phyloP scores from a whole-genome alignment of 148 eudicot genomes.

The Spergularia marina region DNA sequence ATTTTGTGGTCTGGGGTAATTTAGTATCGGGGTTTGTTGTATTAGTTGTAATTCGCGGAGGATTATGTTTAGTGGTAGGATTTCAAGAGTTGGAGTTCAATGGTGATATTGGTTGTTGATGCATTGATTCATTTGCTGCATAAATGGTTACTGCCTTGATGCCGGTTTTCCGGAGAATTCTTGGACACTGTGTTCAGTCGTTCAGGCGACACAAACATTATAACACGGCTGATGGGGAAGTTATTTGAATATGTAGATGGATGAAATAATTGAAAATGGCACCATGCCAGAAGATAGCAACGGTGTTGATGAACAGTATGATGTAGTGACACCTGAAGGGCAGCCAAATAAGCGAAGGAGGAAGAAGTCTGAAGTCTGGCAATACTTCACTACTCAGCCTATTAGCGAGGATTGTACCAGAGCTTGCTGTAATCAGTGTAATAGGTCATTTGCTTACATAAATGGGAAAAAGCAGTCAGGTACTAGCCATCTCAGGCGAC shows the following conservation, averaged over 20 bases:
- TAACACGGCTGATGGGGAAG: background rate
- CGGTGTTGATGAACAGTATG: slow-evolving; percentile 18
- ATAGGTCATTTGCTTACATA: slow-evolving; percentile 76
- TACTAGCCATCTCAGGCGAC: slow-evolving; percentile 87
- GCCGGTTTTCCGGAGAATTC: background rate
- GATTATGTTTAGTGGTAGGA: background rate
- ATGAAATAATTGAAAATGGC: slow-evolving; percentile 17
- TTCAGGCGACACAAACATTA: background rate
- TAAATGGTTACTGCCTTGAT: background rate
- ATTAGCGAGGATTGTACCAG: slow-evolving; percentile 43
- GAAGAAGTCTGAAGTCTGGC: slow-evolving; percentile 85
- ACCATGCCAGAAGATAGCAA: background rate
- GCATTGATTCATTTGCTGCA: background rate
- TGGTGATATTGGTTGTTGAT: background rate
- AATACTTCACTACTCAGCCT: slow-evolving; percentile 63
- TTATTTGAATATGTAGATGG: slow-evolving; percentile 31
- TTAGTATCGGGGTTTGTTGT: background rate
- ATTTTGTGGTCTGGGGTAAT: too few species aligned
- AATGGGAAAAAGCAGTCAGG: slow-evolving; percentile 67
- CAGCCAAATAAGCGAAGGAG: slow-evolving; percentile 53
- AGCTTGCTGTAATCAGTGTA: slow-evolving; percentile 80
- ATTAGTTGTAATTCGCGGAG: background rate
- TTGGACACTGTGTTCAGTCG: background rate
- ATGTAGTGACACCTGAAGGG: slow-evolving; percentile 27
- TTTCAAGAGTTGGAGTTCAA: background rate